These are phyloP conservation scores for Aureoboletus auriporus DNA, from an alignment of 768 basidiomycete species.

Conservation along the genomic window DNA sequence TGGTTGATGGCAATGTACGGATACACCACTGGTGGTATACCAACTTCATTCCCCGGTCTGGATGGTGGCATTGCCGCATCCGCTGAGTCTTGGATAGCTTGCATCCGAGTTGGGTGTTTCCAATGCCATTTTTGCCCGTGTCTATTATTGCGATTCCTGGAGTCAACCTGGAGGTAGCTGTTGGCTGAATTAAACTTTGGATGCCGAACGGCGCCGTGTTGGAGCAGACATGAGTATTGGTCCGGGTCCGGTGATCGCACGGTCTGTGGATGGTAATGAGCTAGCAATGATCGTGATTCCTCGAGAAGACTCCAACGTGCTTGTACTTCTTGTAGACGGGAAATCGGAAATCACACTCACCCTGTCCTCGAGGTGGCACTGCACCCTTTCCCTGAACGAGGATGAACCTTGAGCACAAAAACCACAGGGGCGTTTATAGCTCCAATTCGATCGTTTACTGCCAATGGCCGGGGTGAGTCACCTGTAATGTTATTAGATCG, in stretches of 20 bases:
- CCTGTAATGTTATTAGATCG: background rate
- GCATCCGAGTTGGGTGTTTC: background rate
- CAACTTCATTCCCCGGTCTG: background rate
- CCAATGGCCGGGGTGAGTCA: background rate
- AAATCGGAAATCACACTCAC: conserved; percentile 8
- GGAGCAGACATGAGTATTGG: background rate
- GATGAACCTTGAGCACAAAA: background rate
- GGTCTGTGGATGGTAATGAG: background rate
- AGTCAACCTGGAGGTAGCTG: too few relatives aligned
- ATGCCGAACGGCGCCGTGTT: background rate
- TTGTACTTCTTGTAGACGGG: background rate
- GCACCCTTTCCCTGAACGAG: background rate
- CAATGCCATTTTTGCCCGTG: background rate
- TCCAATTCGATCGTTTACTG: conserved; percentile 7
- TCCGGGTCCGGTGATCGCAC: background rate
- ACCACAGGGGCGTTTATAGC: background rate
- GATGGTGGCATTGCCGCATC: background rate
- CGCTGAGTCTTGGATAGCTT: background rate
- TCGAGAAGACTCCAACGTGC: background rate
- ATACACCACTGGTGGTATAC: background rate
- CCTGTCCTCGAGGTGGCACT: conserved; percentile 13
- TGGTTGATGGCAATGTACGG: conserved; percentile 2
- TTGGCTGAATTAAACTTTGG: background rate
- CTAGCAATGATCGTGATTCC: background rate
- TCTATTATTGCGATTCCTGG: background rate